Evolutionary conservation across 352 stramenopile species (phyloP).

Genomic region (Pythium rhizo-oryzae): DNA sequence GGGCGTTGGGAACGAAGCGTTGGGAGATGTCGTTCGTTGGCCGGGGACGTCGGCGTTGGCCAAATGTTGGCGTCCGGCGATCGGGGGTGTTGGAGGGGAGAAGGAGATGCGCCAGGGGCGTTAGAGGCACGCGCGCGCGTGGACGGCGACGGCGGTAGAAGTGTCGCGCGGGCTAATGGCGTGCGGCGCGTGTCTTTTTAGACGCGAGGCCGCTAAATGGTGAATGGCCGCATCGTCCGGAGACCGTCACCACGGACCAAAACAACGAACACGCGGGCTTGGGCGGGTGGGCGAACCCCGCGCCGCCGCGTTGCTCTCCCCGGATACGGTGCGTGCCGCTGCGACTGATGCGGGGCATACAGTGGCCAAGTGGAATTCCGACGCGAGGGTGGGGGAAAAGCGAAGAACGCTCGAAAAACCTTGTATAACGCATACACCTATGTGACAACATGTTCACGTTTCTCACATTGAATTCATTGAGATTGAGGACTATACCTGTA

Average conservation of each 20-base stretch:
- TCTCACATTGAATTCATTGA: too few relatives aligned
- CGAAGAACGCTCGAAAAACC: slow-evolving; percentile 10
- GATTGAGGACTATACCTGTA: too few relatives aligned
- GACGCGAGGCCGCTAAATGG: slow-evolving; percentile 4
- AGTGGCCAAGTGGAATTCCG: slow-evolving; percentile 8
- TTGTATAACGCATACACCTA: not conserved
- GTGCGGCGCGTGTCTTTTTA: slow-evolving; percentile 11
- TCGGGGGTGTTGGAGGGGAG: not conserved
- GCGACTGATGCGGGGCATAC: slow-evolving; percentile 17
- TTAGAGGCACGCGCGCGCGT: not conserved
- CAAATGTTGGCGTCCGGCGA: not conserved
- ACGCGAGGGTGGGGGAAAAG: slow-evolving; percentile 7
- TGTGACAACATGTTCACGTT: slow-evolving; percentile 20
- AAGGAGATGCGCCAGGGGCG: not conserved
- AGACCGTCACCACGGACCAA: not conserved
- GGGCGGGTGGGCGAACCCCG: not conserved
- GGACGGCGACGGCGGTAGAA: not conserved
- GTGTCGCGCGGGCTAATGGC: not conserved
- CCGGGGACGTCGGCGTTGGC: not conserved
- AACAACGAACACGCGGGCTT: not conserved
- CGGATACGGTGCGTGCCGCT: slow-evolving; percentile 18
- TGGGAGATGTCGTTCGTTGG: not conserved
- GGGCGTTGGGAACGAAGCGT: not conserved
- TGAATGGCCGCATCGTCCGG: not conserved
- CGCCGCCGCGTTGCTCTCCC: not conserved